Evolutionary conservation across 1,284 basidiomycete genomes (phyloP).

Genomic region (Heliocybe sulcata): DNA sequence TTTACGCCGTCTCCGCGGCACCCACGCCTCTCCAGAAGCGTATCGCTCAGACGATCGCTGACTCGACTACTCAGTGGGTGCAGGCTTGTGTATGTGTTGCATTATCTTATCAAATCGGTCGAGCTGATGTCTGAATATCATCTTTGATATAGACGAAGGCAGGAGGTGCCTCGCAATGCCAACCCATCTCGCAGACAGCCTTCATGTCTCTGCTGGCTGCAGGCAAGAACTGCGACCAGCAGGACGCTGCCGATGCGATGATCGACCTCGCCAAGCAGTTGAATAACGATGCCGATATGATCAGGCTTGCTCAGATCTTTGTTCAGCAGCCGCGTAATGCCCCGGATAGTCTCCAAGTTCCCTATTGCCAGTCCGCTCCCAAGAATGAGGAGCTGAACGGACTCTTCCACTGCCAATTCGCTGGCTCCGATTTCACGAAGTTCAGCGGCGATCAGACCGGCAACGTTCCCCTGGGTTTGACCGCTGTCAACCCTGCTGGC

Average conservation of each 20-base stretch:
- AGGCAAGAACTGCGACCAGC: slow-evolving; percentile 52
- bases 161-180: slow-evolving; percentile 46
- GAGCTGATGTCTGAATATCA: neutral
- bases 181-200: slow-evolving; percentile 41
- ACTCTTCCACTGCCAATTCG: slow-evolving; percentile 36
- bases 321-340: slow-evolving; percentile 51
- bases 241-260: slow-evolving; percentile 53
- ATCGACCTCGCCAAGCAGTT: slow-evolving; percentile 53
- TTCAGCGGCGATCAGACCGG: slow-evolving; percentile 26
- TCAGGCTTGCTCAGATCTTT: slow-evolving; percentile 50
- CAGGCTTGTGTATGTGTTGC: slow-evolving; percentile 25
- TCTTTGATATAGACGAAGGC: slow-evolving; percentile 26
- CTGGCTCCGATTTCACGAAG: slow-evolving; percentile 21
- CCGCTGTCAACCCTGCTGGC: slow-evolving; percentile 25
- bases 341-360: slow-evolving; percentile 20
- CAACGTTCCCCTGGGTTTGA: slow-evolving; percentile 30
- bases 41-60: slow-evolving; percentile 31
- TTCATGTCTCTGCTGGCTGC: slow-evolving; percentile 49
- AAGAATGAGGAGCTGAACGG: slow-evolving; percentile 32
- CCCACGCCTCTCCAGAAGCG: slow-evolving; percentile 27
- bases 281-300: slow-evolving; percentile 47
- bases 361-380: slow-evolving; percentile 32
- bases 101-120: neutral
- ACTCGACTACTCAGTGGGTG: slow-evolving; percentile 32
- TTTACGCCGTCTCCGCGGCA: slow-evolving; percentile 10